Percentiles rank a stretch among this genome's conserved stretches.
Conservation (phyloP, 257 asterid genomes). For the Solanum etuberosum region DNA sequence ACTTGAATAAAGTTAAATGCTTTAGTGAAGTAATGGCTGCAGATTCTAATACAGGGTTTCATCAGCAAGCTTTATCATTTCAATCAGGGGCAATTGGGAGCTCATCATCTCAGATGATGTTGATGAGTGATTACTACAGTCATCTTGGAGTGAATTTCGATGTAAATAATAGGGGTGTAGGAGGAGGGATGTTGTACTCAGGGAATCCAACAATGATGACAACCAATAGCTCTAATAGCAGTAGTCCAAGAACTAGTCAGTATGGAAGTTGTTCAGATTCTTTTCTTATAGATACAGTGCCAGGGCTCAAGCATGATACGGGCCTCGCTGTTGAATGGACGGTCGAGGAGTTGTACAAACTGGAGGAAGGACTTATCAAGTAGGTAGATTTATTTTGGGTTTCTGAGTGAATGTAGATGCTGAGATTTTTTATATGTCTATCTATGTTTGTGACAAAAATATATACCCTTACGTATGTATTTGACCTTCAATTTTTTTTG, state of each 20-base stretch:
- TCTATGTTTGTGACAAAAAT: neutral
- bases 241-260: slow-evolving; percentile 20
- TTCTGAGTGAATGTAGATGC: neutral
- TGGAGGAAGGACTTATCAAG: slow-evolving; percentile 86
- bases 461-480: neutral
- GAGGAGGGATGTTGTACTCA: slow-evolving; percentile 40
- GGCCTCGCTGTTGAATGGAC: slow-evolving; percentile 84
- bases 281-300: slow-evolving; percentile 46
- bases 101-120: slow-evolving; percentile 29
- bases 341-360: slow-evolving; percentile 54
- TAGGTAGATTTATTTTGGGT: slow-evolving; percentile 48
- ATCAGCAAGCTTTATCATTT: slow-evolving; percentile 33
- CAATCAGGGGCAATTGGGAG: slow-evolving; percentile 25
- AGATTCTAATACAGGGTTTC: slow-evolving; percentile 47
- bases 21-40: slow-evolving; percentile 37
- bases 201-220: slow-evolving; percentile 8
- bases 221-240: neutral
- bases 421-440: neutral
- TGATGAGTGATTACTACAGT: slow-evolving; percentile 32
- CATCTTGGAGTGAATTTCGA: slow-evolving; percentile 21
- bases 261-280: slow-evolving; percentile 26
- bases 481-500: neutral
- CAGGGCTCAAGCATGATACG: slow-evolving; percentile 72
- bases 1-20: neutral
- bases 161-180: slow-evolving; percentile 11